phyloP scores from a whole-genome alignment of 371 early-diverging fungal species.

The Choanephora cucurbitarum region DNA sequence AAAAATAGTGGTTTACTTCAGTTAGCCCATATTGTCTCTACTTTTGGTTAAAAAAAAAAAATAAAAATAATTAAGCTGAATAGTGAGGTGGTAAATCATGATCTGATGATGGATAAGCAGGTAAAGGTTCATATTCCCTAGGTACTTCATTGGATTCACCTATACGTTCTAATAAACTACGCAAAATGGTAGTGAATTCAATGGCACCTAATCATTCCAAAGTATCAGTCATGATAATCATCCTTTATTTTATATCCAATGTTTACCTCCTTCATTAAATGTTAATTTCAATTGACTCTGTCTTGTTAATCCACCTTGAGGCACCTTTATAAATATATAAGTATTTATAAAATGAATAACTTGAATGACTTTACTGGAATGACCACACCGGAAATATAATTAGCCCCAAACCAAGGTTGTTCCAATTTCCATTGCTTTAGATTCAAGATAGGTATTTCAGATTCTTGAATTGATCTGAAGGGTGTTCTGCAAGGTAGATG shows the following conservation, averaged over 20 bases:
- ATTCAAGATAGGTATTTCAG: slow-evolving; percentile 50
- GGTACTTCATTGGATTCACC: slow-evolving; percentile 40
- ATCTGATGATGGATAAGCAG: slow-evolving; percentile 24
- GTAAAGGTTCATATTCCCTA: slow-evolving; percentile 41
- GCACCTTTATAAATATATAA: slow-evolving; percentile 29
- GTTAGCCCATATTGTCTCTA: slow-evolving; percentile 45
- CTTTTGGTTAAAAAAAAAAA: slow-evolving; percentile 50
- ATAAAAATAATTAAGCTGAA: slow-evolving; percentile 16
- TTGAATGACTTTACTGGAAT: slow-evolving; percentile 41
- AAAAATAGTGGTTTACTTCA: slow-evolving; percentile 35
- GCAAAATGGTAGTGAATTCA: slow-evolving; percentile 50
- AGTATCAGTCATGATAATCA: neutral
- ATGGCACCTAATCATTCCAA: slow-evolving; percentile 44
- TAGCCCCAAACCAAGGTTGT: slow-evolving; percentile 65
- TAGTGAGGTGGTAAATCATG: slow-evolving; percentile 19
- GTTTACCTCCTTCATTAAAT: slow-evolving; percentile 56
- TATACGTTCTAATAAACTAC: slow-evolving; percentile 40
- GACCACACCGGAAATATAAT: slow-evolving; percentile 45
- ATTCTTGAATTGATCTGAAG: slow-evolving; percentile 33
- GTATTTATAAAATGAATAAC: neutral
- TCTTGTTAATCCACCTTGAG: slow-evolving; percentile 47
- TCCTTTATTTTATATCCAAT: neutral
- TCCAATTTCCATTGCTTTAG: slow-evolving; percentile 47
- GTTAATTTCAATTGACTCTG: slow-evolving; percentile 39
- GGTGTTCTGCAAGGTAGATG: slow-evolving; percentile 36